Percentiles rank a stretch among this genome's conserved stretches.
Conservation (phyloP, 345 rosid genomes). For the Eucalyptus tenuipes region DNA sequence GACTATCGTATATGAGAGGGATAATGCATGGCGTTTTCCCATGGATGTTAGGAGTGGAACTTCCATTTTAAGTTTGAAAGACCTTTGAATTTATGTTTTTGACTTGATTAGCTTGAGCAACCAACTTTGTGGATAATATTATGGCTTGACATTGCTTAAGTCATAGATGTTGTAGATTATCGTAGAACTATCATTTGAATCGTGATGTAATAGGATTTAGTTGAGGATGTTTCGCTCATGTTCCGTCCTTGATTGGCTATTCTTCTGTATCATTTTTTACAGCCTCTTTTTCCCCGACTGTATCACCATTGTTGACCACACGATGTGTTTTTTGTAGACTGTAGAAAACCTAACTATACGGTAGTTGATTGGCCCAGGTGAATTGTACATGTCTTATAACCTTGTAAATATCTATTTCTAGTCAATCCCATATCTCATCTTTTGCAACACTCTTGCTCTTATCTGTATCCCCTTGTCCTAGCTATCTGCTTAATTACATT, state of each 20-base stretch:
- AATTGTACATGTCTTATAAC: neutral
- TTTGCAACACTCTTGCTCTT: neutral
- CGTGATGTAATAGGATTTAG: conserved; percentile 28
- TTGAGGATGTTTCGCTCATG: conserved; percentile 16
- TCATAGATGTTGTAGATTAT: conserved; percentile 15
- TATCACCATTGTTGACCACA: neutral
- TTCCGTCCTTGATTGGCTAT: conserved; percentile 5
- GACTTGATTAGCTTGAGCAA: conserved; percentile 7
- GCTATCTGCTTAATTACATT: neutral
- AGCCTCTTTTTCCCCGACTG: neutral
- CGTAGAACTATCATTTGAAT: conserved; percentile 8
- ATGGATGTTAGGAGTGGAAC: neutral
- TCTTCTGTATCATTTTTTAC: conserved; percentile 12
- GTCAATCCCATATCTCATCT: neutral
- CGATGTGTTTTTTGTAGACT: neutral
- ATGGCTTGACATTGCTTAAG: conserved; percentile 12
- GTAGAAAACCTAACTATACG: neutral
- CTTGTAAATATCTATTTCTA: neutral
- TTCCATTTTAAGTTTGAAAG: neutral
- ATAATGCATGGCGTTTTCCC: neutral
- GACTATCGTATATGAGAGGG: neutral
- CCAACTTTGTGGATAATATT: conserved; percentile 21
- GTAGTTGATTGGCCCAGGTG: neutral
- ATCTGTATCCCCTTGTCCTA: neutral
- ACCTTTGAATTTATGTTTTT: conserved; percentile 12